Evolutionary conservation across 176 grass and related monocot species (phyloP).

Genomic region (Hordeum marinum): DNA sequence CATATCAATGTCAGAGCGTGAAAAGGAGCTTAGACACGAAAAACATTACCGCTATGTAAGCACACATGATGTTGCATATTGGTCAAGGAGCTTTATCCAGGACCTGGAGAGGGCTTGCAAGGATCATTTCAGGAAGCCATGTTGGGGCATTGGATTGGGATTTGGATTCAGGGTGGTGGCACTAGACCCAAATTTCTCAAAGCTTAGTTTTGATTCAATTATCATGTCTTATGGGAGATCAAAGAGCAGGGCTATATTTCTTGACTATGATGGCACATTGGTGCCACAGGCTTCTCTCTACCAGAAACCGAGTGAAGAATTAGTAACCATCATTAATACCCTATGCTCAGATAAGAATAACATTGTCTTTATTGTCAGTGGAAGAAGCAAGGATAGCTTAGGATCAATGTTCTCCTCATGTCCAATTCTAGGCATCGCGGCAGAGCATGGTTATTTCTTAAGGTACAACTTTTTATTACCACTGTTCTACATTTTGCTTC

Average conservation of each 20-base stretch:
- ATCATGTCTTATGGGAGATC: constrained; percentile 63
- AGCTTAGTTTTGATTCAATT: constrained; percentile 74
- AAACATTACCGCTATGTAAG: constrained; percentile 82
- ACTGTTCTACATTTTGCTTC: background rate
- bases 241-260: constrained; percentile 64
- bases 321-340: constrained; percentile 62
- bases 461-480: constrained; percentile 37
- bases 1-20: constrained; percentile 50
- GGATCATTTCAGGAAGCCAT: constrained; percentile 80
- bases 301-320: constrained; percentile 51
- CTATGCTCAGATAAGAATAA: constrained; percentile 64
- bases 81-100: constrained; percentile 72
- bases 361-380: constrained; percentile 66
- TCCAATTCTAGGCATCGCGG: constrained; percentile 66
- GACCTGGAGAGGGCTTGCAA: constrained; percentile 79
- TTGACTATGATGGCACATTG: constrained; percentile 91
- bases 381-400: constrained; percentile 50
- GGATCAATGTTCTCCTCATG: constrained; percentile 56
- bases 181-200: constrained; percentile 70
- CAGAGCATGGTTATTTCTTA: constrained; percentile 82
- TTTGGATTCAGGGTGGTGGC: constrained; percentile 93
- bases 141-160: constrained; percentile 85
- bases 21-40: constrained; percentile 78
- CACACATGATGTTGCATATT: constrained; percentile 75
- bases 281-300: constrained; percentile 51